phyloP scores from a whole-genome alignment of 371 early-diverging fungal species.

The Mortierella sp. region DNA sequence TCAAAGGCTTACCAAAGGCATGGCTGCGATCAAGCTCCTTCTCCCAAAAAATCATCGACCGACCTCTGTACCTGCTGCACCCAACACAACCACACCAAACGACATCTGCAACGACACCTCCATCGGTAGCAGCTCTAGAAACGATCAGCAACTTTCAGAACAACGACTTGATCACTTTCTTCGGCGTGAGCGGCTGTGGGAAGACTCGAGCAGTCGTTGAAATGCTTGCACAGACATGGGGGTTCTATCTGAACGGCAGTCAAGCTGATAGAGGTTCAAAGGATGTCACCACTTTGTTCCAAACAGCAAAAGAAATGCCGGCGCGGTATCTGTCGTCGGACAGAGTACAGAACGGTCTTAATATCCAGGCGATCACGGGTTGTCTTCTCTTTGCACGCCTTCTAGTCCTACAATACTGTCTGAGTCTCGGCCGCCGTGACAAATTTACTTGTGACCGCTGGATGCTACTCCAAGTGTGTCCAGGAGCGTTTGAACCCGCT shows the following conservation, averaged over 20 bases:
- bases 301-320: constrained; percentile 24
- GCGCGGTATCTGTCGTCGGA: constrained; percentile 25
- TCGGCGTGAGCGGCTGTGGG: constrained; percentile 42
- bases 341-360: too few species aligned
- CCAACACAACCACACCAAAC: constrained; percentile 42
- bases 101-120: constrained; percentile 28
- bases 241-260: too few species aligned
- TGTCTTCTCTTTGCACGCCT: too few species aligned
- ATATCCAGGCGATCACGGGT: too few species aligned
- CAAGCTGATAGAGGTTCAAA: too few species aligned
- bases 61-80: constrained; percentile 30
- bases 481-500: too few species aligned
- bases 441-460: too few species aligned
- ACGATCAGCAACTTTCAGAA: constrained; percentile 29
- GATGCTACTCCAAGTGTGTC: too few species aligned
- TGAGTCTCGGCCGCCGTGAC: too few species aligned
- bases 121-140: constrained; percentile 22
- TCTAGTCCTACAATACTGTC: too few species aligned
- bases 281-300: constrained; percentile 35
- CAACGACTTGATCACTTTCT: constrained; percentile 40
- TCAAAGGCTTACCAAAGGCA: constrained; percentile 29
- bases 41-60: constrained; percentile 16
- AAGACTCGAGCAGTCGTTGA: constrained; percentile 40
- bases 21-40: constrained; percentile 36
- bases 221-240: constrained; percentile 42